Conservation (phyloP, 176 grass and related monocot species). For the Oryza meridionalis region DNA sequence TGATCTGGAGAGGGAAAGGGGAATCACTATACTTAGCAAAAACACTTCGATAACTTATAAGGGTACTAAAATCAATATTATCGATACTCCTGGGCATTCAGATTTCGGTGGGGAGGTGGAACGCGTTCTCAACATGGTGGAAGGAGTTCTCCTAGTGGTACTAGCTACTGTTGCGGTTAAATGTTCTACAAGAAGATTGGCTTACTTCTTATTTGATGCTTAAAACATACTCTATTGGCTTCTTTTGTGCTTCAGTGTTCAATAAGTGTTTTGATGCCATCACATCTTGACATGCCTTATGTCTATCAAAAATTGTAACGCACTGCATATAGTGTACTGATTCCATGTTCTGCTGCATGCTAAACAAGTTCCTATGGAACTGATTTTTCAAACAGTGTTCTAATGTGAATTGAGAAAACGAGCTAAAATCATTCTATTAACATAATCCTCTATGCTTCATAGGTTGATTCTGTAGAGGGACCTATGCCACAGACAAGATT, state of each 20-base stretch:
- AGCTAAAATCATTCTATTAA: constrained; percentile 8
- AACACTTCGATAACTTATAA: constrained; percentile 99
- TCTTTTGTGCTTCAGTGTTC: constrained; percentile 28
- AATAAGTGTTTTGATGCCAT: not conserved
- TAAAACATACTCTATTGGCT: constrained; percentile 4
- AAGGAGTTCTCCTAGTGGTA: constrained; percentile 99
- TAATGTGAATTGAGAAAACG: constrained; percentile 14
- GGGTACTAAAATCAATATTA: constrained; percentile 97
- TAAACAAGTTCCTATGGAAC: constrained; percentile 13
- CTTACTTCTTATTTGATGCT: constrained; percentile 18
- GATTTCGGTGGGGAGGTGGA: constrained; percentile 98
- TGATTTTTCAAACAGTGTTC: constrained; percentile 12
- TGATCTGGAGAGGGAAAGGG: constrained; percentile 95
- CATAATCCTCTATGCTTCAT: constrained; percentile 37
- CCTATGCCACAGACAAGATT: constrained; percentile 99
- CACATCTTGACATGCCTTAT: constrained; percentile 8
- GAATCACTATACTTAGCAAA: constrained; percentile 99
- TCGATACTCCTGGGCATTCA: constrained; percentile 97
- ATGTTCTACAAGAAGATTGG: not conserved
- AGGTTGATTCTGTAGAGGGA: constrained; percentile 99
- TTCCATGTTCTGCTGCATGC: constrained; percentile 34
- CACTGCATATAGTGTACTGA: not conserved
- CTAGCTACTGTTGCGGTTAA: constrained; percentile 35
- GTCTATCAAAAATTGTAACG: constrained; percentile 5
- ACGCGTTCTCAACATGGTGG: constrained; percentile 97